phyloP scores from a whole-genome alignment of 352 stramenopile species.

The Pythium myriotylum region DNA sequence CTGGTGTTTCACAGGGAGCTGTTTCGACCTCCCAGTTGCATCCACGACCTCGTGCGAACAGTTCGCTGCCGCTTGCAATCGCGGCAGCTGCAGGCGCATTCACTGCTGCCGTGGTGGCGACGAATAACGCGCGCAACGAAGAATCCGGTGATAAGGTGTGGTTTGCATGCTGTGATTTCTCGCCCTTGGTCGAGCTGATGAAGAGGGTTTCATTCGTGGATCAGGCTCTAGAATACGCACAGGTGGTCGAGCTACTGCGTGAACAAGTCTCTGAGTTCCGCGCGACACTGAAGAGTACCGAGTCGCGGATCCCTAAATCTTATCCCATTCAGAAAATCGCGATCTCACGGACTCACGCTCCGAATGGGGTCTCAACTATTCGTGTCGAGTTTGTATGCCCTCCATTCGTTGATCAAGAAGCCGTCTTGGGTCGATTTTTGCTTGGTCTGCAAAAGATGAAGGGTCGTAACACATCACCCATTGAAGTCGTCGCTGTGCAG shows the following conservation, averaged over 20 bases:
- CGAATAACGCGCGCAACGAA: slow-evolving; percentile 7
- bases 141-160: slow-evolving; percentile 21
- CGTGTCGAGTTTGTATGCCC: slow-evolving; percentile 83
- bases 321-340: slow-evolving; percentile 85
- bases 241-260: slow-evolving; percentile 70
- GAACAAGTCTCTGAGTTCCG: slow-evolving; percentile 81
- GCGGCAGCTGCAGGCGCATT: slow-evolving; percentile 10
- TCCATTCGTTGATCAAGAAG: slow-evolving; percentile 74
- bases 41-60: neutral
- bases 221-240: slow-evolving; percentile 63
- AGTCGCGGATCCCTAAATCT: slow-evolving; percentile 72
- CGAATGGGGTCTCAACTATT: slow-evolving; percentile 84
- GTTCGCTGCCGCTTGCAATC: neutral
- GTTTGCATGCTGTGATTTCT: neutral
- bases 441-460: slow-evolving; percentile 46
- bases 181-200: too few species aligned
- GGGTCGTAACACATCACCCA: slow-evolving; percentile 6
- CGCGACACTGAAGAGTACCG: slow-evolving; percentile 65
- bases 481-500: slow-evolving; percentile 67
- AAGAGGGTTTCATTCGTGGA: slow-evolving; percentile 1
- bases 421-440: slow-evolving; percentile 72
- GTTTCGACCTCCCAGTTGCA: slow-evolving; percentile 6
- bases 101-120: neutral
- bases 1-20: neutral
- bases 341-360: slow-evolving; percentile 75